Conservation (phyloP, 371 early-diverging fungal species). For the Rhizopus sp. region DNA sequence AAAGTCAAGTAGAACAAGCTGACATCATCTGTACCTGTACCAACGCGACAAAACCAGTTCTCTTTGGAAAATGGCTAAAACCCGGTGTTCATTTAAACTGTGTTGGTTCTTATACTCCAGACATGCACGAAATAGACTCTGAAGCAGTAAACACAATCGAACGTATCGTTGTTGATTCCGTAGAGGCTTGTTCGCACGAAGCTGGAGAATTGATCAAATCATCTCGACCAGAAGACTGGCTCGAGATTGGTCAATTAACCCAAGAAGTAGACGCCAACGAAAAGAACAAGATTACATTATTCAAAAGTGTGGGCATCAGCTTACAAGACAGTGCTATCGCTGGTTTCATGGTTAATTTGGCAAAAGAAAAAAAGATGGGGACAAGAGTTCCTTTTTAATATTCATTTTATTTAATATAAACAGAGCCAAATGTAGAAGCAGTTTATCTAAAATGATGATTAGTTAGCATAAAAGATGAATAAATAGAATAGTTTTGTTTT, state of each 20-base stretch:
- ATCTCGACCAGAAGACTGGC: slow-evolving; percentile 37
- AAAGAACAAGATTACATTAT: slow-evolving; percentile 48
- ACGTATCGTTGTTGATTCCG: slow-evolving; percentile 54
- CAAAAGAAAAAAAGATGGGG: slow-evolving; percentile 45
- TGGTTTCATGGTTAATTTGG: slow-evolving; percentile 46
- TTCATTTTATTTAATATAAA: not conserved
- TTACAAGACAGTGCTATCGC: slow-evolving; percentile 67
- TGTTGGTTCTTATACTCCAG: slow-evolving; percentile 60
- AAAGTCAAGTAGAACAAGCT: slow-evolving; percentile 43
- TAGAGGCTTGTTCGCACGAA: slow-evolving; percentile 51
- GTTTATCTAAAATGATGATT: too few species aligned
- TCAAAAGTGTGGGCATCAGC: slow-evolving; percentile 68
- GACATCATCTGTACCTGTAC: slow-evolving; percentile 68
- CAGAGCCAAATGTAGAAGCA: too few species aligned
- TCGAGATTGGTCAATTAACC: slow-evolving; percentile 50
- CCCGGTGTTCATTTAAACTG: slow-evolving; percentile 59
- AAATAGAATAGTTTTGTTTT: not conserved
- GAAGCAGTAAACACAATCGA: slow-evolving; percentile 41
- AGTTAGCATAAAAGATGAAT: too few species aligned
- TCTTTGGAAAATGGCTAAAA: slow-evolving; percentile 55
- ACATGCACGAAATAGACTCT: slow-evolving; percentile 66
- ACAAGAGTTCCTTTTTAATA: slow-evolving; percentile 39
- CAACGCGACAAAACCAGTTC: slow-evolving; percentile 49
- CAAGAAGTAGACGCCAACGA: slow-evolving; percentile 11
- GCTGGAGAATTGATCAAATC: slow-evolving; percentile 62